These are phyloP conservation scores for Onygenales sp. DNA, from an alignment of 2,329 filamentous ascomycete genomes.

Conservation along the genomic window DNA sequence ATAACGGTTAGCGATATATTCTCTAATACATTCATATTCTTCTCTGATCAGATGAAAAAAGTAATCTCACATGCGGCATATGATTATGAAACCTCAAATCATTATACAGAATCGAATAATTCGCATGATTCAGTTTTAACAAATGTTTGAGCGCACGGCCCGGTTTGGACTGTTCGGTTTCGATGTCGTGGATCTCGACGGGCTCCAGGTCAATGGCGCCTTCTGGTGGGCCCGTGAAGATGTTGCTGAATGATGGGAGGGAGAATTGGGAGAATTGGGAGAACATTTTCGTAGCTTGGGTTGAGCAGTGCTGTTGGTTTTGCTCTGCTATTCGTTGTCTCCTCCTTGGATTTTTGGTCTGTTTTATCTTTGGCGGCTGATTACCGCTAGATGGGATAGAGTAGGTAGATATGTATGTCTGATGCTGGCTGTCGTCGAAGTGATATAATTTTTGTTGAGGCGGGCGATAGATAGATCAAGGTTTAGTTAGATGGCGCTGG, in stretches of 20 bases:
- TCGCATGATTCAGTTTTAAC: slow-evolving; percentile 82
- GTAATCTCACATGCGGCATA: slow-evolving; percentile 54
- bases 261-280: slow-evolving; percentile 1
- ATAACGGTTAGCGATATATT: slow-evolving; percentile 1
- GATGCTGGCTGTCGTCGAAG: no score
- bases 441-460: no score
- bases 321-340: not conserved
- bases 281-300: not conserved
- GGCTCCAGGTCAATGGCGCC: slow-evolving; percentile 46
- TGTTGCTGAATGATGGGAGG: not conserved
- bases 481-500: no score
- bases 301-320: not conserved
- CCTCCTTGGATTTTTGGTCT: not conserved
- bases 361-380: not conserved
- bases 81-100: slow-evolving; percentile 71
- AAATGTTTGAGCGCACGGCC: slow-evolving; percentile 82
- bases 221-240: not conserved
- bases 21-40: not conserved
- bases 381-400: no score
- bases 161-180: slow-evolving; percentile 68
- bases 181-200: slow-evolving; percentile 67
- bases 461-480: no score
- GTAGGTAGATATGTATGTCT: no score
- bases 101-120: slow-evolving; percentile 75
- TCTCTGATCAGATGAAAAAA: not conserved